A percentile compares a stretch with the other conserved stretches of the same genome.
Evolutionary conservation across 202 grass and related monocot genomes (phyloP).

Genomic region (Elaeis oleifera): DNA sequence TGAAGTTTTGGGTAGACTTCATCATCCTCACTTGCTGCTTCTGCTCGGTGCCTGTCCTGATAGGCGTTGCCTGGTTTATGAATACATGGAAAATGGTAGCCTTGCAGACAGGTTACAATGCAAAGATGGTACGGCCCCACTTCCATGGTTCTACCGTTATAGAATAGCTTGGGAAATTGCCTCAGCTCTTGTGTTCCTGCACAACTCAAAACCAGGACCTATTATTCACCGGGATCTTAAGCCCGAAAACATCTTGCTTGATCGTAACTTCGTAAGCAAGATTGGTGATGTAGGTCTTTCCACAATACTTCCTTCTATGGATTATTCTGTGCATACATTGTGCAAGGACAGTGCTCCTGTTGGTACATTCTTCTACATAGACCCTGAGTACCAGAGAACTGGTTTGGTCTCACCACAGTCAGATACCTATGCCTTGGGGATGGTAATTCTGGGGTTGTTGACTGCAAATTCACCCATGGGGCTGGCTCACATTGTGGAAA

Average conservation of each 20-base stretch:
- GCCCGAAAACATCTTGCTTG: constrained; percentile 84
- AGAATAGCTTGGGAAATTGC: constrained; percentile 76
- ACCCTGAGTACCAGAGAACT: constrained; percentile 53
- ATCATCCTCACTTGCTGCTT: constrained; percentile 67
- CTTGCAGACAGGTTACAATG: constrained; percentile 64
- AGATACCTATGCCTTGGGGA: constrained; percentile 59
- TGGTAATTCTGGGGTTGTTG: constrained; percentile 46
- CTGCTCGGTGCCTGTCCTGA: constrained; percentile 92
- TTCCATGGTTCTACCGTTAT: constrained; percentile 67
- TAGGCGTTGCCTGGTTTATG: constrained; percentile 66
- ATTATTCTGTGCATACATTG: constrained; percentile 29
- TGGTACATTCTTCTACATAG: constrained; percentile 59
- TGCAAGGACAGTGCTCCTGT: constrained; percentile 64
- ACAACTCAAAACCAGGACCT: constrained; percentile 72
- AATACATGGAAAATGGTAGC: constrained; percentile 92
- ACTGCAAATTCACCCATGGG: constrained; percentile 45
- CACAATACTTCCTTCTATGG: constrained; percentile 42
- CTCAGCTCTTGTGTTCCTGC: constrained; percentile 69
- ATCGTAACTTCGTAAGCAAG: constrained; percentile 69
- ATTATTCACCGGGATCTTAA: constrained; percentile 95
- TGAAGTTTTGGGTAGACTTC: constrained; percentile 69
- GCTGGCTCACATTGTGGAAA: constrained; percentile 11
- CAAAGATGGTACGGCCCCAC: constrained; percentile 29
- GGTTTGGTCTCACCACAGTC: constrained; percentile 51
- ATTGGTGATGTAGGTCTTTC: constrained; percentile 86